Base-by-base conservation (phyloP, 352 stramenopile genomes). In the Peronosclerospora sorghi region DNA sequence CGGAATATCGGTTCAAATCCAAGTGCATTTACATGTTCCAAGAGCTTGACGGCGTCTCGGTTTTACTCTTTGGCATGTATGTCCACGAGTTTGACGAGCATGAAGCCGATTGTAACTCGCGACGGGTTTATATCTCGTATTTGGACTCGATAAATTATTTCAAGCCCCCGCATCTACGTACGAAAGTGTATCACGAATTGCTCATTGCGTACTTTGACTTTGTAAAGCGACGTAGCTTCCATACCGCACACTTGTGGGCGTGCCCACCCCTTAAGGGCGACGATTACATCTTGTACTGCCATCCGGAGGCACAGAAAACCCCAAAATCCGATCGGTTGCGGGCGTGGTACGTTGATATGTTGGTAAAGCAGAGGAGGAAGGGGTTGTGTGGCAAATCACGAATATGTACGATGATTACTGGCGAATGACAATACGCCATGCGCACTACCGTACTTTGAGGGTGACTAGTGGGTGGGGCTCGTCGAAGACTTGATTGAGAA, bases 1-100 rank as follows among this genome's bases (percentile, higher is more conserved):
- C 76, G 6, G 82, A 94, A 54, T 73, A 91, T 41, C 84, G 85
- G 10, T 95, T 95, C 59, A 93, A 97, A 47, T 97, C 93, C 49
- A 99, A 99, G 63, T 99, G 96, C 59, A 87, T 99, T 40, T 90
- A 98, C 51, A 95, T 99, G 52, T 99, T 99, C 59, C 96, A 99
- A 68, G 95, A 98, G 59, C 94, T 99, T 46, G 94, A 99, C 59
- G 96, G 95, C 21, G 95, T 99, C 12, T 97, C 98, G 58, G 94
- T 98, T 4, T 87, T 99, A 45, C 66, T 99, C 0, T 99, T 99
- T 62, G 96, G 94, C 32, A 97, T 99, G 60, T 99, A 99, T 59
- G 95, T 99, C 5, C 98, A 99, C 59, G 96, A 99, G 57, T 98
- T 99, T 56, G 96, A 98, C 53, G 89, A 98, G n/a, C n/a, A n/a